phyloP scores from a whole-genome alignment of 129 eudicot genomes.

The Smallanthus sonchifolius region DNA sequence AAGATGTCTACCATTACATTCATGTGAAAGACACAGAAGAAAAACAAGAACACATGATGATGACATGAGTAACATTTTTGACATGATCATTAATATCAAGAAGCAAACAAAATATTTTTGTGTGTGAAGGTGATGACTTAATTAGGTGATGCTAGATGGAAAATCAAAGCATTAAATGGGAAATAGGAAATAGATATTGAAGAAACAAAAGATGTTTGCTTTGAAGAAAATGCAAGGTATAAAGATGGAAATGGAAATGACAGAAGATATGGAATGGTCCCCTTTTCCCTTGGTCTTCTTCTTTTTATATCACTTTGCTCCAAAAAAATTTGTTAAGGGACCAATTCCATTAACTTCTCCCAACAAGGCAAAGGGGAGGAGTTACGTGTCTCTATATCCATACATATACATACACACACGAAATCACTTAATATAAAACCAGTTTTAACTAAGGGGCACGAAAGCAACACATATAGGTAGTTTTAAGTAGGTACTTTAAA shows the following conservation, averaged over 20 bases:
- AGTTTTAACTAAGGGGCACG: neutral
- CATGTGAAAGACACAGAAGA: constrained; percentile 35
- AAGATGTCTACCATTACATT: constrained; percentile 41
- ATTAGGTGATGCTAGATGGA: constrained; percentile 12
- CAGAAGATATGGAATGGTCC: constrained; percentile 44
- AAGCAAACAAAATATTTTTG: constrained; percentile 11
- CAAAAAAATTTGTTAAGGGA: constrained; percentile 20
- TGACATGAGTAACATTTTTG: constrained; percentile 41
- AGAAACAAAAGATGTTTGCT: constrained; percentile 20
- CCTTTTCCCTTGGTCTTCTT: constrained; percentile 28
- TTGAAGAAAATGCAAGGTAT: constrained; percentile 48
- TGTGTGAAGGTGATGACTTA: constrained; percentile 18
- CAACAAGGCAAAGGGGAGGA: constrained; percentile 30
- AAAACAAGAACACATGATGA: constrained; percentile 30
- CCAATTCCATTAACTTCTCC: constrained; percentile 30
- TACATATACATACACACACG: neutral
- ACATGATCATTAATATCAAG: constrained; percentile 20
- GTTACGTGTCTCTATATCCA: neutral
- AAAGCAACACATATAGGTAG: too few relatives aligned
- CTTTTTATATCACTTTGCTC: constrained; percentile 24
- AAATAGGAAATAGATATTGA: neutral
- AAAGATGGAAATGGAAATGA: constrained; percentile 28
- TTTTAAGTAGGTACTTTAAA: too few relatives aligned
- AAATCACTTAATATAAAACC: neutral
- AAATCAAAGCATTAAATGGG: constrained; percentile 49